Percentiles rank a stretch among this genome's conserved stretches.
Evolutionary conservation across 2,329 filamentous ascomycete genomes (phyloP).

Genomic region (Aspergillus ochraceus): DNA sequence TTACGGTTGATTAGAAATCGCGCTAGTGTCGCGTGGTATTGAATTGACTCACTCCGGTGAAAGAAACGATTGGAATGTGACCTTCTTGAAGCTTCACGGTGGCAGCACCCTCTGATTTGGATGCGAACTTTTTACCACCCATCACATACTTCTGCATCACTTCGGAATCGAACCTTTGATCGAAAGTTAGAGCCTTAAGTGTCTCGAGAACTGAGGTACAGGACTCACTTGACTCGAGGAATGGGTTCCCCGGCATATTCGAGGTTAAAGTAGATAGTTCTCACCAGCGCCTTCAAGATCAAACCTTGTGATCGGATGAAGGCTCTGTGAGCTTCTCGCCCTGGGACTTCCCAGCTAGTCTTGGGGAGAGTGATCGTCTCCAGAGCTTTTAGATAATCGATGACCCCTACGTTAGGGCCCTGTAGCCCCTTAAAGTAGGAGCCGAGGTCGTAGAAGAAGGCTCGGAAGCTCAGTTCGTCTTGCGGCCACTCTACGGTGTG

Average conservation of each 20-base stretch:
- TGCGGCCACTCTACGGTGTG: background rate
- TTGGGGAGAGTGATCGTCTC: conserved; percentile 5
- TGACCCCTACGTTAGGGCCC: background rate
- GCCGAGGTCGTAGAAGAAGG: background rate
- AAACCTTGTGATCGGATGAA: background rate
- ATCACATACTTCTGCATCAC: background rate
- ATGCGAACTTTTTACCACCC: background rate
- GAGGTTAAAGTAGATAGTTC: background rate
- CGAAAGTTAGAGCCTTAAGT: background rate
- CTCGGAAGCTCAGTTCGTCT: background rate
- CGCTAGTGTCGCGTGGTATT: too few relatives aligned
- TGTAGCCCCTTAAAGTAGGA: background rate
- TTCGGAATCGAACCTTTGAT: background rate
- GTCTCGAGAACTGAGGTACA: background rate
- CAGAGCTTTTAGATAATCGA: background rate
- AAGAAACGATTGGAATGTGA: conserved; percentile 4
- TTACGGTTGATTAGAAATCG: background rate
- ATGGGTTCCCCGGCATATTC: background rate
- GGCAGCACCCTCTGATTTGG: background rate
- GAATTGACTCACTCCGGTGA: background rate
- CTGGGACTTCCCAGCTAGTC: conserved; percentile 1
- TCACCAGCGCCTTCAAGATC: conserved; percentile 1
- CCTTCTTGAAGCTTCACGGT: background rate
- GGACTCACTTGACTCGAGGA: background rate
- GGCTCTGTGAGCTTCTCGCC: background rate